Evolutionary conservation across 2,329 filamentous ascomycete genomes (phyloP), one percentile per base, ranked within the genome.

Genomic region (Sporothrix luriei): DNA sequence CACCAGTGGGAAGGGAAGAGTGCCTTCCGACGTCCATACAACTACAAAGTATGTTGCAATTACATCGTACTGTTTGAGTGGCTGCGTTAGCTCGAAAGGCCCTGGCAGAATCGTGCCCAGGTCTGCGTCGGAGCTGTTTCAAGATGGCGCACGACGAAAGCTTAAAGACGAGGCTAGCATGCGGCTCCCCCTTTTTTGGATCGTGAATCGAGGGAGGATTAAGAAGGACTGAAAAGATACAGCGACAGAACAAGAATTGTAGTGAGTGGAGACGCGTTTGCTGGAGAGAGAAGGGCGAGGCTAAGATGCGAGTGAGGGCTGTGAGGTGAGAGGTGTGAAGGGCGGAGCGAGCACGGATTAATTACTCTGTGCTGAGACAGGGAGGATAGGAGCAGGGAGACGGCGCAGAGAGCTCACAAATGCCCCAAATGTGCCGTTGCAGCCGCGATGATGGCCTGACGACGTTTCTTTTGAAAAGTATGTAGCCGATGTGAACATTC

Each of bases 101-200:
- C 16, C 7, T 57, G 54, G 29, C n/a, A 26, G 57, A 38, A 62
- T 62, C 57, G 38, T 46, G 21, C 38, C 19, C 29, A 33, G 24
- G 13, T 64, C 57, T 64, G 61, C 61, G 43, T 49, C 61, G 61
- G 43, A 64, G 43, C 16, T 64, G 61, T 64, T 64, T 64, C 61
- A 62, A 62, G 57, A 46, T 62, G 38, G 38, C 11, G 57, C 57
- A 64, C 24, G 40, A n/a, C 14, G 24, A 64, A 16, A 64, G 61
- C 61, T 48, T 64, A 46, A 62, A 11, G 57, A 62, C 57, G 57
- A 43, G 57, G 57, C 57, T 46, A 62, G 57, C 38, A 33, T 61
- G 57, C 57, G 19, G 57, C 11, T 33, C 33, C 57, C 57, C 57
- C 40, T 46, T 62, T 62, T 46, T 14, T n/a, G 14, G 24, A 26